phyloP scores from a whole-genome alignment of 2,329 filamentous ascomycete species.

The Ascocoryne sarcoides region DNA sequence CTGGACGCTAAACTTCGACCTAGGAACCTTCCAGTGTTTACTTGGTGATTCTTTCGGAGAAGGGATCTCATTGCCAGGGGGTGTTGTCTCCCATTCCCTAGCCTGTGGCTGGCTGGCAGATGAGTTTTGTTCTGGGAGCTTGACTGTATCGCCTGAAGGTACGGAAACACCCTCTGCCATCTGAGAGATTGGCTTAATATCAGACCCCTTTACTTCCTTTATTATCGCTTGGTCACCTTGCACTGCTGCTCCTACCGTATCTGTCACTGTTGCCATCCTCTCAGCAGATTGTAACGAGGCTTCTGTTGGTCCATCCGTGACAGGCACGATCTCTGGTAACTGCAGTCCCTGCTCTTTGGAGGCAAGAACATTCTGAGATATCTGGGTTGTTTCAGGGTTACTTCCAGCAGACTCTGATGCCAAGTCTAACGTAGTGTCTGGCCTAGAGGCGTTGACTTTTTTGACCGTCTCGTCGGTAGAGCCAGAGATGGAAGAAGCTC shows the following conservation, averaged over 20 bases:
- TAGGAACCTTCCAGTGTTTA: conserved; percentile 17
- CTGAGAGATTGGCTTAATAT: not conserved
- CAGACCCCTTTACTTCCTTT: not conserved
- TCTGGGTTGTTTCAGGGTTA: not conserved
- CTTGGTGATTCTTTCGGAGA: conserved; percentile 5
- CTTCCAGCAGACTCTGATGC: not conserved
- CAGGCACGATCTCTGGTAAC: not conserved
- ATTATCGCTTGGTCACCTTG: not conserved
- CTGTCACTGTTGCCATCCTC: not conserved
- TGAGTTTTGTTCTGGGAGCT: not conserved
- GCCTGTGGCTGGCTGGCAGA: no score
- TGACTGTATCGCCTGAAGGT: not conserved
- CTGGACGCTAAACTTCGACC: conserved; percentile 24
- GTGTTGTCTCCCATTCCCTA: not conserved
- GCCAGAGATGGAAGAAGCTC: conserved; percentile 55
- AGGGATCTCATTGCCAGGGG: not conserved
- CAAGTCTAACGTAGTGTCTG: not conserved
- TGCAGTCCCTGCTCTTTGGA: not conserved
- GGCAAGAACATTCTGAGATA: not conserved
- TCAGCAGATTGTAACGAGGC: not conserved
- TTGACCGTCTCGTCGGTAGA: conserved; percentile 52
- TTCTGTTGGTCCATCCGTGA: not conserved
- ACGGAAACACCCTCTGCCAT: not conserved
- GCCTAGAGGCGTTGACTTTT: conserved; percentile 11
- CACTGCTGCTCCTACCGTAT: not conserved